These are phyloP conservation scores for Tulasnella sp. DNA, from an alignment of 768 basidiomycete species.

Conservation along the genomic window DNA sequence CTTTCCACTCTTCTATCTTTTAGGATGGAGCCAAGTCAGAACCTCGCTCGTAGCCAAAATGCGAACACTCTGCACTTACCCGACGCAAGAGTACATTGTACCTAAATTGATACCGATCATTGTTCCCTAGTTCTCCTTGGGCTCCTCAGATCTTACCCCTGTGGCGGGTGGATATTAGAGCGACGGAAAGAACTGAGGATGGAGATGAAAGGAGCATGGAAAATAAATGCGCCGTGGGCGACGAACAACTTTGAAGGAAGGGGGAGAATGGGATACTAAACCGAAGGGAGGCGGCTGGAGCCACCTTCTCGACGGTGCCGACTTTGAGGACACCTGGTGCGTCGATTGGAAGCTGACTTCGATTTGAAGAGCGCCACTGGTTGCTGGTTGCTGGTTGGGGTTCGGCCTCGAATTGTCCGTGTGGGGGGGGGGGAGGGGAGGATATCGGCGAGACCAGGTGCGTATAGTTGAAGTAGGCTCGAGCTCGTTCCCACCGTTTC, in stretches of 20 bases:
- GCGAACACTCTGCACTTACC: constrained; percentile 53
- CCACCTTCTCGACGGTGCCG: too few relatives aligned
- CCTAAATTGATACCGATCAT: constrained; percentile 91
- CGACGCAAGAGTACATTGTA: constrained; percentile 95
- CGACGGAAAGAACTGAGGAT: constrained; percentile 34
- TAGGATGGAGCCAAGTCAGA: constrained; percentile 76
- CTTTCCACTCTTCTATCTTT: constrained; percentile 97
- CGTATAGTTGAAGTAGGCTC: too few relatives aligned
- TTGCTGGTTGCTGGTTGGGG: too few relatives aligned
- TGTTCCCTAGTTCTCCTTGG: constrained; percentile 67
- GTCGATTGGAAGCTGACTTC: too few relatives aligned
- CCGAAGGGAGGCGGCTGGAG: not conserved
- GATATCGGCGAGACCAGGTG: too few relatives aligned
- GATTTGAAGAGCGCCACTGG: too few relatives aligned
- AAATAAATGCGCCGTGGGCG: not conserved
- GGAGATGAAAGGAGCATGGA: constrained; percentile 28
- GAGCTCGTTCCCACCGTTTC: too few relatives aligned
- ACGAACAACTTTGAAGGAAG: constrained; percentile 2
- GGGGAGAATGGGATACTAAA: constrained; percentile 10
- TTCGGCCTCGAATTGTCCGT: too few relatives aligned
- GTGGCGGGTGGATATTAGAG: constrained; percentile 55
- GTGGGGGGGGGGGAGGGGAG: too few relatives aligned
- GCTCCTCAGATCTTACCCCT: constrained; percentile 64
- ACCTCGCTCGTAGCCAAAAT: not conserved
- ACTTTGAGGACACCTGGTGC: too few relatives aligned